Evolutionary conservation across 2,329 filamentous ascomycete genomes (phyloP).

Genomic region (Fusarium nodosum): DNA sequence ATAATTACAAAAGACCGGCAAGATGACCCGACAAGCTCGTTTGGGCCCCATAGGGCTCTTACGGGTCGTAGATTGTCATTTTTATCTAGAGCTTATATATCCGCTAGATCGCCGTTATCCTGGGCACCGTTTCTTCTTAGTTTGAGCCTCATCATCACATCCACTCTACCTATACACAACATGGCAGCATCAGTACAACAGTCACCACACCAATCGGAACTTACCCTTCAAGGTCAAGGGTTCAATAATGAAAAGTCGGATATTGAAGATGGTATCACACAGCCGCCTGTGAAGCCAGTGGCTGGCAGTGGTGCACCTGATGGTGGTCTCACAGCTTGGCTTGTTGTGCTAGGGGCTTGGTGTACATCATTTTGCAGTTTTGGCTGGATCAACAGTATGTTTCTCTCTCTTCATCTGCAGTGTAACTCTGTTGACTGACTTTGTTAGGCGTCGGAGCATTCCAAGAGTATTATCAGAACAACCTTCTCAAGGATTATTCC

Average conservation of each 20-base stretch:
- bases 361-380: conserved; percentile 59
- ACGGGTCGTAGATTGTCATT: conserved; percentile 6
- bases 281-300: not conserved
- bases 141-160: conserved; percentile 19
- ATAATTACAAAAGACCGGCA: not conserved
- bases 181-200: conserved; percentile 19
- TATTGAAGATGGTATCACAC: conserved; percentile 22
- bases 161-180: not conserved
- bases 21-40: not conserved
- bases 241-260: conserved; percentile 32
- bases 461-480: conserved; percentile 69
- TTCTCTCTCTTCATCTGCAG: not conserved
- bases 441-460: conserved; percentile 63
- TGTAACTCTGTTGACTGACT: not conserved
- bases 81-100: conserved; percentile 20
- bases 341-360: conserved; percentile 58
- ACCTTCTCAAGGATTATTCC: conserved; percentile 63
- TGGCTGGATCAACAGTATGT: conserved; percentile 62
- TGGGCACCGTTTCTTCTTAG: not conserved
- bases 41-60: not conserved
- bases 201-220: conserved; percentile 23
- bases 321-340: conserved; percentile 53
- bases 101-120: not conserved
- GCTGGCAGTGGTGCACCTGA: conserved; percentile 23
- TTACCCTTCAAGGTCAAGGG: conserved; percentile 21